phyloP scores from a whole-genome alignment of 164 flowering plant genomes.

The Cinnamomum micranthum region DNA sequence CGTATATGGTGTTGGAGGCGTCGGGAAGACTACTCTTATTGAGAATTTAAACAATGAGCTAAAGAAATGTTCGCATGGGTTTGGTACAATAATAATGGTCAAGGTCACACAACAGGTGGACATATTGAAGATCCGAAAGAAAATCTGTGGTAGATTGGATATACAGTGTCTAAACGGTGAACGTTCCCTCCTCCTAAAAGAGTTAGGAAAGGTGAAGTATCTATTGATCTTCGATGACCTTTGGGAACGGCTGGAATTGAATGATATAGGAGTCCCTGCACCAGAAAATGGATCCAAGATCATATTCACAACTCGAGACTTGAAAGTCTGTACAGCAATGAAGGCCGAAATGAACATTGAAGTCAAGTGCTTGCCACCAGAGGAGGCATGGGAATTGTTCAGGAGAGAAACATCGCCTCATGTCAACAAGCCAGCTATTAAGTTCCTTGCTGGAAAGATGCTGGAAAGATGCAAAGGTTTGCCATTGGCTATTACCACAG shows the following conservation, averaged over 20 bases:
- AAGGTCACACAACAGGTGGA: no score
- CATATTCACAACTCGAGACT: conserved; percentile 13
- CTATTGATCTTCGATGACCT: conserved; percentile 28
- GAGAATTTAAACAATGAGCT: no score
- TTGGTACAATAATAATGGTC: no score
- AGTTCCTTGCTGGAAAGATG: background rate
- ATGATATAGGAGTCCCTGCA: conserved; percentile 21
- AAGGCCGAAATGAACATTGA: background rate
- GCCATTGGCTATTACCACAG: conserved; percentile 19
- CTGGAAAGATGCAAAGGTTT: conserved; percentile 21
- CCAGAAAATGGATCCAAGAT: conserved; percentile 17
- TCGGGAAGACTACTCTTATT: no score
- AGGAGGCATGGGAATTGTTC: conserved; percentile 20
- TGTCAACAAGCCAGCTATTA: background rate
- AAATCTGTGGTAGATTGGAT: no score
- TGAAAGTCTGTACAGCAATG: conserved; percentile 14
- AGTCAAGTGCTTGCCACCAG: conserved; percentile 1
- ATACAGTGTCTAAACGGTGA: no score
- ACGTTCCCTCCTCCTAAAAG: no score
- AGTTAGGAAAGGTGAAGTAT: no score
- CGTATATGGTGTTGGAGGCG: no score
- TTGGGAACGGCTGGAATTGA: conserved; percentile 23
- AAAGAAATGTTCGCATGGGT: no score
- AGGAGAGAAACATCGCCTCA: conserved; percentile 2
- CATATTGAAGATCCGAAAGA: no score